phyloP scores from a whole-genome alignment of 805 yeast genomes.

The Pichia heedii region DNA sequence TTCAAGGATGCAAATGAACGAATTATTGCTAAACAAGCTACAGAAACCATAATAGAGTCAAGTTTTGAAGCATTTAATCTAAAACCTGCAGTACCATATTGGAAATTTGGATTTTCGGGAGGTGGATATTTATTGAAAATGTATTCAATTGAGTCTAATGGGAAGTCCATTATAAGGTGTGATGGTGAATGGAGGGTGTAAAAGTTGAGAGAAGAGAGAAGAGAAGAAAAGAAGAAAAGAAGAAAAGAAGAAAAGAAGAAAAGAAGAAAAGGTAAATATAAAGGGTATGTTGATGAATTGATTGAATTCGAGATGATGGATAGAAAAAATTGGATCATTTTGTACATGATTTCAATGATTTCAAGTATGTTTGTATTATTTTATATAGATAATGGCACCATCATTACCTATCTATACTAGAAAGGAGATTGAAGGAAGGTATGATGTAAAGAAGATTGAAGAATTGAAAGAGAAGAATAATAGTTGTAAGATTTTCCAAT shows the following conservation, averaged over 20 bases:
- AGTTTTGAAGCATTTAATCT: slow-evolving; percentile 61
- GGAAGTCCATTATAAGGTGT: slow-evolving; percentile 5
- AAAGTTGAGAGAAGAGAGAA: too few species aligned
- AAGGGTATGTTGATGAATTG: neutral
- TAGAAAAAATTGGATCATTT: too few species aligned
- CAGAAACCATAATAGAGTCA: slow-evolving; percentile 76
- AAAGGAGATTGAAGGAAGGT: slow-evolving; percentile 27
- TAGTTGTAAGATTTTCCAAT: slow-evolving; percentile 27
- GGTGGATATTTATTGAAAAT: slow-evolving; percentile 31
- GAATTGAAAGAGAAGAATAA: slow-evolving; percentile 8
- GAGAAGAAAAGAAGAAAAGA: neutral
- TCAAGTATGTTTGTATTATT: too few species aligned
- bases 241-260: too few species aligned
- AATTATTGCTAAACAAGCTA: slow-evolving; percentile 73
- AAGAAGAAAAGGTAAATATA: too few species aligned
- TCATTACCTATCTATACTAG: slow-evolving; percentile 36
- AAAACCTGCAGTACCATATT: slow-evolving; percentile 98
- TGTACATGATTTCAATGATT: too few species aligned
- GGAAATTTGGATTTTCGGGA: slow-evolving; percentile 35
- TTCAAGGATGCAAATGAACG: slow-evolving; percentile 58
- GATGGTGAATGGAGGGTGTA: neutral
- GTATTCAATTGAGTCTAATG: slow-evolving; percentile 8
- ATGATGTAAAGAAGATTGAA: slow-evolving; percentile 13
- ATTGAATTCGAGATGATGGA: too few species aligned
- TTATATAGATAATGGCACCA: slow-evolving; percentile 35